phyloP scores from a whole-genome alignment of 2,329 filamentous ascomycete genomes.

The Sporothrix dimorphospora region DNA sequence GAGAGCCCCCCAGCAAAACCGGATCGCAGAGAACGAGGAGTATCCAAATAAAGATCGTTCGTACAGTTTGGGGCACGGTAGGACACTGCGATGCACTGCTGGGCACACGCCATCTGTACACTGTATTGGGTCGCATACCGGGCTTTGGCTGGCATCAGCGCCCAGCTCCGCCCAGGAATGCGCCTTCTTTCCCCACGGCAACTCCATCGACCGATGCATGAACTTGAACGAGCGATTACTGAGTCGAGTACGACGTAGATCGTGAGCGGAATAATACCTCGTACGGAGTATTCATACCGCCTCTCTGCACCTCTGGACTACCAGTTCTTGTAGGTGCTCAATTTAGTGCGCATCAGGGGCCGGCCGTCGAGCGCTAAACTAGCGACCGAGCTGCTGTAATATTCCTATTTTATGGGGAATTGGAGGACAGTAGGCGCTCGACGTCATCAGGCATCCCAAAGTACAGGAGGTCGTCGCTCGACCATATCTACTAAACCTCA shows the following conservation, averaged over 20 bases:
- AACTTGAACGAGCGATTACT: too few species aligned
- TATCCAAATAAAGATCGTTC: conserved; percentile 19
- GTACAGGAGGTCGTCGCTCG: too few species aligned
- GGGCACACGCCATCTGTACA: neutral
- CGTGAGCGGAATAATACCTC: too few species aligned
- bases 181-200: conserved; percentile 14
- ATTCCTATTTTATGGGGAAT: neutral
- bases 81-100: neutral
- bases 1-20: too few species aligned
- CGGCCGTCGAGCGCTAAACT: neutral
- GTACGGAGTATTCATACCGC: too few species aligned
- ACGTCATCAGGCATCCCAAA: too few species aligned
- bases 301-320: neutral
- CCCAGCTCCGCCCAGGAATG: conserved; percentile 14
- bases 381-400: neutral
- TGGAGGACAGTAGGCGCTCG: too few species aligned
- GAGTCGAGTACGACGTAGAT: too few species aligned
- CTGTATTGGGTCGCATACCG: neutral
- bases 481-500: too few species aligned
- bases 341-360: neutral
- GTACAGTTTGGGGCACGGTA: neutral
- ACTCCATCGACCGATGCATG: neutral
- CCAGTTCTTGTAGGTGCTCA: neutral
- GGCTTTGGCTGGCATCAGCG: neutral
- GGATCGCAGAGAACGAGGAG: neutral